Base-by-base conservation (phyloP, 345 rosid species). In the Melaleuca alternifolia region DNA sequence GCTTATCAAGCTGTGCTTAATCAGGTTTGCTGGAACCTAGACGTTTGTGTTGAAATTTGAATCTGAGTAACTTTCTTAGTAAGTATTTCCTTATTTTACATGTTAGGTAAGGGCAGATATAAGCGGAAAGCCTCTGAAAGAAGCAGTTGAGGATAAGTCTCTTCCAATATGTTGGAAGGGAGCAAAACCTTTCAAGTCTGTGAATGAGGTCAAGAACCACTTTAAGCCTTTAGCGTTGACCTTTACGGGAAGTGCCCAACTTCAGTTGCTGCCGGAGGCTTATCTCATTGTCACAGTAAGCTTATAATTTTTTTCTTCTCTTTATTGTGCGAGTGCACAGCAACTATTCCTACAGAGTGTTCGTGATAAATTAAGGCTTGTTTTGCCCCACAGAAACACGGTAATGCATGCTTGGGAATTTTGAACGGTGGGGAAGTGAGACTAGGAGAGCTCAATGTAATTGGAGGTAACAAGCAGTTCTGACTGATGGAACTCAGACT, bases 141-240 rank as follows among this genome's bases (percentile, higher is more conserved):
- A 90, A 11, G 85, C 92, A 33, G 89, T 90, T 10, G 92, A 94
- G 56, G 99, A 96, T 84, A 87, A 77, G 82, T 90, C 95, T 87
- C 95, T 97, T 50, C 89, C 98, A 0, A 83, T 96, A 76, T 97
- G 99, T 92, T 97, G 99, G 99, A 96, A 94, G 93, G 97, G 91
- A 76, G 71, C 88, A 12, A 93, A 93, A 86, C 92, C 91, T 48
- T 84, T 93, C 87, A 93, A 94, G 88, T 87, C 94, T 46, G 50
- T 93, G 30, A 6, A 41, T 86, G 97, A 94, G 21, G 93, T 92
- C 71, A 92, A 89, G 89, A 85, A 86, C 79, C 88, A 94, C 89
- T 97, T 95, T 94, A 93, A 91, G 90, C 92, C 95, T 57, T 81
- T 96, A 41, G 86, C 81, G 10, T 84, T 97, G 83, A 90, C 87